Evolutionary conservation across 306 rosid genomes (phyloP), one percentile per base, ranked within the genome.

Genomic region (Pyrus betulifolia): DNA sequence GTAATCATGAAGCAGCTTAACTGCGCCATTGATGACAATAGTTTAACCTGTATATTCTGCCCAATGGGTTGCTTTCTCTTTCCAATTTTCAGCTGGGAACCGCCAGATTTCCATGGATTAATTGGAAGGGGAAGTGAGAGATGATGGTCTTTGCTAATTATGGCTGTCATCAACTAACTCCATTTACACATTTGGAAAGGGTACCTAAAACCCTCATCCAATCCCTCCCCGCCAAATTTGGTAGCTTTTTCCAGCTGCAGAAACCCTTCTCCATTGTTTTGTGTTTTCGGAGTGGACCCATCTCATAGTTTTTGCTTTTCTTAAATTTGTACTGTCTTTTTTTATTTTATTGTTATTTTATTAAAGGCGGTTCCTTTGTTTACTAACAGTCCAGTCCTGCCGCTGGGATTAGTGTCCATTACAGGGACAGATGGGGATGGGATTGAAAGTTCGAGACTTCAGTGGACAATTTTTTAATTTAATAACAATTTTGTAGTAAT

Each of bases 391-490:
- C 33, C 11, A 33, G 70, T 66, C 6, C 42, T 11, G 55, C 30
- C 54, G 75, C 75, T 78, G 81, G 82, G 67, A 44, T 59, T 82
- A 57, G 64, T 51, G 81, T 57, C 31, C 77, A 46, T 62, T 42
- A 74, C 79, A 69, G 61, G 44, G 85, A 78, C 80, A 71, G 61
- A 67, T 66, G 61, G 68, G 82, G 23, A 65, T 74, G 75, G 80
- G 83, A 83, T 83, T 87, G 72, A 86, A 75, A 74, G 71, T 52
- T 31, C 4, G 40, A 61, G 67, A 71, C 54, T 79, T 70, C 38
- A 64, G 69, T 66, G 80, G 67, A 21, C 75, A 74, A 62, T 51
- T 14, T 44, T 4, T 84, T 4, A 49, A 49, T 49, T 15, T 3
- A 46, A 12, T 69, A 42, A 69, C 83, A 74, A 12, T 74, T 84